These are phyloP conservation scores for Debaryomyces sp. DNA, from an alignment of 1,139 yeast species.

Conservation along the genomic window DNA sequence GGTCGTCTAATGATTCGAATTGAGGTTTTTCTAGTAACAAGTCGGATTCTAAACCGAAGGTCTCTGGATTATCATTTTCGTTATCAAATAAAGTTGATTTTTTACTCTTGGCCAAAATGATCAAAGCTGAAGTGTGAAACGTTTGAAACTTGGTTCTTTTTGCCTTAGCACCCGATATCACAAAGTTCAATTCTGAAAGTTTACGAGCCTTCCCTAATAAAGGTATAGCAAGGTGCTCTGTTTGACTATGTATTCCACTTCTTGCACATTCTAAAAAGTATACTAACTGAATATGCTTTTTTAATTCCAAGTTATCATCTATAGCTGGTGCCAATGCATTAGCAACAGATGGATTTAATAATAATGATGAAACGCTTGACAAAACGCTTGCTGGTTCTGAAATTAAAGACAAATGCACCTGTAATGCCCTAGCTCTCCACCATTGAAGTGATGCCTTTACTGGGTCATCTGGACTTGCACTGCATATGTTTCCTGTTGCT, in stretches of 20 bases:
- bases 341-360: conserved; percentile 38
- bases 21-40: conserved; percentile 74
- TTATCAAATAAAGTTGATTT: conserved; percentile 29
- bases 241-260: conserved; percentile 59
- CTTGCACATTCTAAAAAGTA: conserved; percentile 71
- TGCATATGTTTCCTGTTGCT: conserved; percentile 16
- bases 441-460: conserved; percentile 55
- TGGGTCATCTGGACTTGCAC: conserved; percentile 20
- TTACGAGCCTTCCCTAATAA: conserved; percentile 55
- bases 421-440: conserved; percentile 75
- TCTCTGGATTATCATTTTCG: conserved; percentile 45
- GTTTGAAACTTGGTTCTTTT: conserved; percentile 84
- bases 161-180: conserved; percentile 86
- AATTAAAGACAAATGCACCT: conserved; percentile 61
- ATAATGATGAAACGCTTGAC: conserved; percentile 40
- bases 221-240: conserved; percentile 58
- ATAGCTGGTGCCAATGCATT: conserved; percentile 32
- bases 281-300: conserved; percentile 42
- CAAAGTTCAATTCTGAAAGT: conserved; percentile 61
- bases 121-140: conserved; percentile 67
- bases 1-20: conserved; percentile 62
- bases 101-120: conserved; percentile 73
- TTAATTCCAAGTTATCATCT: conserved; percentile 24
- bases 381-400: conserved; percentile 58
- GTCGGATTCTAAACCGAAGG: conserved; percentile 72